Conservation (phyloP, 345 rosid species). For the Populus tremula region DNA sequence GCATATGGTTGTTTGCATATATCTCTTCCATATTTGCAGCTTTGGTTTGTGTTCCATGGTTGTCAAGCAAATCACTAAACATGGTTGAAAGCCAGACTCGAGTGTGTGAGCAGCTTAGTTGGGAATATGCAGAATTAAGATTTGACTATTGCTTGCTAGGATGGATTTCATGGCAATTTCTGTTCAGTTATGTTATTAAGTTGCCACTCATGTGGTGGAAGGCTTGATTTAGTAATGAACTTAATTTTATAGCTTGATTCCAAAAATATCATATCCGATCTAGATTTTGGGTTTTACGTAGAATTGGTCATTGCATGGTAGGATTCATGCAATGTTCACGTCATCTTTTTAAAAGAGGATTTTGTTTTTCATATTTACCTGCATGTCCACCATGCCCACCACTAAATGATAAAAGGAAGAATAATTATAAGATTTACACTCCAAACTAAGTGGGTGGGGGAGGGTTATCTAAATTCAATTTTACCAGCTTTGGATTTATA, state of each 20-base stretch:
- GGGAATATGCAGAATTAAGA: conserved; percentile 1
- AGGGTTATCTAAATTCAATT: no score
- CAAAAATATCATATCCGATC: background rate
- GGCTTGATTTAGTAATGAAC: background rate
- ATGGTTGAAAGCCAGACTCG: background rate
- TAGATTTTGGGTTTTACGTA: background rate
- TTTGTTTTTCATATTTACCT: background rate
- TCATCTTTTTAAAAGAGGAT: background rate
- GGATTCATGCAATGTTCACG: background rate
- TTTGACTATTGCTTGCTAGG: background rate
- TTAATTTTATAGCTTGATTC: background rate
- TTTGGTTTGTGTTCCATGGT: background rate
- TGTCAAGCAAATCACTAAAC: background rate
- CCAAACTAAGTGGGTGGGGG: no score
- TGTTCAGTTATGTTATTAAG: background rate
- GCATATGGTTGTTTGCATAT: background rate
- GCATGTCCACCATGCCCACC: background rate
- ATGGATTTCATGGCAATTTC: background rate
- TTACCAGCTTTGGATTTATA: no score
- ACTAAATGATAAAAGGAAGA: background rate
- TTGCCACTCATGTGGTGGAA: background rate
- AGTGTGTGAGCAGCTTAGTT: background rate
- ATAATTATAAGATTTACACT: background rate
- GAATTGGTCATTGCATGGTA: background rate
- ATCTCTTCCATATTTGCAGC: background rate